Evolutionary conservation across 2,329 filamentous ascomycete species (phyloP).

Genomic region (Aulographum hederae): DNA sequence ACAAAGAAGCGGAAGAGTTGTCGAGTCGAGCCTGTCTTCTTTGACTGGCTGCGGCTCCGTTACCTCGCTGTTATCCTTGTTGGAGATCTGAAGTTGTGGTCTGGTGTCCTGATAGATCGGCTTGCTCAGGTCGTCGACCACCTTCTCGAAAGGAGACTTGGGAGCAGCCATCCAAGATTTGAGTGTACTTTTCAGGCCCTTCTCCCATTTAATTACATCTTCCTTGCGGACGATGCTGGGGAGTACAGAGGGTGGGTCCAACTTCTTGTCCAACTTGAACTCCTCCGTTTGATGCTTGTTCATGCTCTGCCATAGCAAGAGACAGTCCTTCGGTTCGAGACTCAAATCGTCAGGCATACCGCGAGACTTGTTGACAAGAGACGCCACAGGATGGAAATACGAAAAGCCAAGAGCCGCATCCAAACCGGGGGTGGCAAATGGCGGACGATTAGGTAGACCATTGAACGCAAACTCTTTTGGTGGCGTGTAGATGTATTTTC

Average conservation of each 20-base stretch:
- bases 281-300: conserved; percentile 31
- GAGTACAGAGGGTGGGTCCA: conserved; percentile 32
- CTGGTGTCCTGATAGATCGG: conserved; percentile 4
- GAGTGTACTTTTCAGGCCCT: conserved; percentile 38
- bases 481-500: conserved; percentile 52
- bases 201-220: conserved; percentile 49
- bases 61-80: conserved; percentile 1
- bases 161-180: conserved; percentile 39
- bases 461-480: conserved; percentile 30
- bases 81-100: too few species aligned
- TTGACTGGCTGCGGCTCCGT: conserved; percentile 1
- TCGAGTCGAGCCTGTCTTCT: conserved; percentile 10
- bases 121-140: conserved; percentile 26
- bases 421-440: conserved; percentile 25
- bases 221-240: conserved; percentile 41
- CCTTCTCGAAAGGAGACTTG: conserved; percentile 31
- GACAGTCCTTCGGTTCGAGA: conserved; percentile 54
- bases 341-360: conserved; percentile 48
- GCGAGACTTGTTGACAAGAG: conserved; percentile 39
- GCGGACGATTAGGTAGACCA: conserved; percentile 23
- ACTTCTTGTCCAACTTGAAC: conserved; percentile 29
- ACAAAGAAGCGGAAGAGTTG: conserved; percentile 38
- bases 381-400: conserved; percentile 49
- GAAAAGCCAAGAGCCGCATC: conserved; percentile 31
- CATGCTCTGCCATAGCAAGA: conserved; percentile 48